Conservation (phyloP, 108 stramenopile genomes). For the Hondaea fermentalgiana region DNA sequence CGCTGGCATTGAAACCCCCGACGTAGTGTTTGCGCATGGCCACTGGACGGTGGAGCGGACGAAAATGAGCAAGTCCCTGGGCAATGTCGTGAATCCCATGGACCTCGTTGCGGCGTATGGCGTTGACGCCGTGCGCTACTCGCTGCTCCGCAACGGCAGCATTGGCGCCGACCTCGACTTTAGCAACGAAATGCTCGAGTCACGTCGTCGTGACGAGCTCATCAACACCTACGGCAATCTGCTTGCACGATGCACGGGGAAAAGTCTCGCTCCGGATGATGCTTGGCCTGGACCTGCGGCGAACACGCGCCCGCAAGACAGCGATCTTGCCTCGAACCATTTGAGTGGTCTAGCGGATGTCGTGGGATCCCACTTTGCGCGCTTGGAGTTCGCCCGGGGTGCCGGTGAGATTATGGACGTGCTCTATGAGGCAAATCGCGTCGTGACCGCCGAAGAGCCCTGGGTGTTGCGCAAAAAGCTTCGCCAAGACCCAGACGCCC, state of each 20-base stretch:
- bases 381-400: background rate
- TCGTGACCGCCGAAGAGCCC: constrained; percentile 77
- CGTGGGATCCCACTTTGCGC: constrained; percentile 30
- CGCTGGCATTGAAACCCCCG: constrained; percentile 79
- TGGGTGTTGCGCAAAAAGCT: constrained; percentile 56
- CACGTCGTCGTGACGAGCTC: constrained; percentile 71
- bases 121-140: constrained; percentile 78
- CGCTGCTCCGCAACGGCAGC: constrained; percentile 74
- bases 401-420: constrained; percentile 45
- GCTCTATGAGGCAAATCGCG: constrained; percentile 78
- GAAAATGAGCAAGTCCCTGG: constrained; percentile 85
- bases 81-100: constrained; percentile 87
- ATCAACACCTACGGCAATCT: constrained; percentile 89
- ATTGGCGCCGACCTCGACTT: constrained; percentile 89
- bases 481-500: constrained; percentile 73
- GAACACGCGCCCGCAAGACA: constrained; percentile 62
- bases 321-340: constrained; percentile 35
- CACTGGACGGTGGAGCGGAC: constrained; percentile 96
- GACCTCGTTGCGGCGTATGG: constrained; percentile 76
- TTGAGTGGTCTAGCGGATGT: constrained; percentile 44
- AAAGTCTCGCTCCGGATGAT: constrained; percentile 12
- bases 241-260: constrained; percentile 74
- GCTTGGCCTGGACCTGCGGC: constrained; percentile 17
- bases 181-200: constrained; percentile 68
- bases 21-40: constrained; percentile 85